These are phyloP conservation scores for Viola odorata DNA, from an alignment of 345 rosid genomes.

Conservation along the genomic window DNA sequence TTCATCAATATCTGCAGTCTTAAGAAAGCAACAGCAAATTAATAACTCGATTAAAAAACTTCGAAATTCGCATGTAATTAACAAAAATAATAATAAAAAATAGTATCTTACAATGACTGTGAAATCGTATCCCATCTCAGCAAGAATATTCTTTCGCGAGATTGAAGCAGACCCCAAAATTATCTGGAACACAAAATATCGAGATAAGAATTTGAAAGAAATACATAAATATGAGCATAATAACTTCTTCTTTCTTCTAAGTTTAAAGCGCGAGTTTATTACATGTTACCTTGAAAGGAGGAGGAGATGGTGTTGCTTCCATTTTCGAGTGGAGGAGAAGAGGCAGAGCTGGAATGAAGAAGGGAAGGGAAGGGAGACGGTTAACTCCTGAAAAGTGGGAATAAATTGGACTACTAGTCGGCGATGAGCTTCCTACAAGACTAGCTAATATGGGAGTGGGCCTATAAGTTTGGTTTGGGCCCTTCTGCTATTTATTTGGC, in stretches of 20 bases:
- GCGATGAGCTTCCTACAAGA: too few relatives aligned
- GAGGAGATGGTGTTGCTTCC: slow-evolving; percentile 34
- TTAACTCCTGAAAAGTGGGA: not conserved
- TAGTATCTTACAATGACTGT: slow-evolving; percentile 56
- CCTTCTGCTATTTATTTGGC: too few relatives aligned
- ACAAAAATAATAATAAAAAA: not conserved
- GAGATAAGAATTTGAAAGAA: not conserved
- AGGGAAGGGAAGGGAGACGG: not conserved
- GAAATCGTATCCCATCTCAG: slow-evolving; percentile 90
- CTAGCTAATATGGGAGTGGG: not conserved
- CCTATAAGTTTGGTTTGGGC: not conserved
- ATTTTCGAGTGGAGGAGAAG: slow-evolving; percentile 20
- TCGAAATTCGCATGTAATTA: not conserved
- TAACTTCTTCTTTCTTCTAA: too few relatives aligned
- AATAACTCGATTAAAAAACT: not conserved
- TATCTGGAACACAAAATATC: slow-evolving; percentile 38
- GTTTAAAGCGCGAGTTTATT: too few relatives aligned
- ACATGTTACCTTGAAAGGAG: slow-evolving; percentile 44
- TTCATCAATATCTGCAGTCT: slow-evolving; percentile 97
- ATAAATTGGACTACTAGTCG: not conserved
- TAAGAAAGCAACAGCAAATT: not conserved
- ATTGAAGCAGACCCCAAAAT: slow-evolving; percentile 81
- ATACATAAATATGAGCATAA: too few relatives aligned
- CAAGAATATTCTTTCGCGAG: slow-evolving; percentile 55
- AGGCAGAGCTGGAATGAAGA: not conserved